Conservation (phyloP, 2,329 filamentous ascomycete species). For the Pestalotiopsis sp. region DNA sequence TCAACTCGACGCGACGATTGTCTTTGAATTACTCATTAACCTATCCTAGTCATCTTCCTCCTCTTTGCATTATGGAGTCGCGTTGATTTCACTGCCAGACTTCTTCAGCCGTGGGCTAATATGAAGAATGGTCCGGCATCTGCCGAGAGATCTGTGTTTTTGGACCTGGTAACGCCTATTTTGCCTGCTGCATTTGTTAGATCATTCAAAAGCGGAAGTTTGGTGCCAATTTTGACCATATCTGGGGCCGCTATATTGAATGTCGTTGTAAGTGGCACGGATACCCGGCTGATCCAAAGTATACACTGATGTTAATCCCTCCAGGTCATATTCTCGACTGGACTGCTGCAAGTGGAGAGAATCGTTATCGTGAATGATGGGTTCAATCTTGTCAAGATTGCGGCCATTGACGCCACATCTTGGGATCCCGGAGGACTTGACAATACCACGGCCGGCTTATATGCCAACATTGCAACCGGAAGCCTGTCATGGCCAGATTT, state of each 20-base stretch:
- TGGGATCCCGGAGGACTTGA: not conserved
- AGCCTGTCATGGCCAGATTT: not conserved
- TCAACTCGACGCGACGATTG: not conserved
- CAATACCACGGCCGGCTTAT: not conserved
- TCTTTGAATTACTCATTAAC: too few species aligned
- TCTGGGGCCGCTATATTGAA: not conserved
- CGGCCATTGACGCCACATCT: not conserved
- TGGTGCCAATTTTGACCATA: constrained; percentile 4
- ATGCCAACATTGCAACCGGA: not conserved
- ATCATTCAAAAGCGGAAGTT: not conserved
- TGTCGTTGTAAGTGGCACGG: not conserved
- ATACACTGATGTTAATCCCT: not conserved
- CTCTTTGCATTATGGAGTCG: constrained; percentile 11
- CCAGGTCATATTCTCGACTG: not conserved
- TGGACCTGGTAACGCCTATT: constrained; percentile 6
- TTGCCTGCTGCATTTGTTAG: not conserved
- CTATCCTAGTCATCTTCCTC: not conserved
- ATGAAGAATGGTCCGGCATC: not conserved
- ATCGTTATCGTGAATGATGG: not conserved
- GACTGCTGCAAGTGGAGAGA: constrained; percentile 1
- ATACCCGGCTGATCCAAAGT: not conserved
- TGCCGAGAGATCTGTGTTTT: not conserved
- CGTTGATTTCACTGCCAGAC: constrained; percentile 6
- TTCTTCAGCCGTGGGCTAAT: constrained; percentile 13
- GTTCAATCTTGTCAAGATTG: not conserved